phyloP scores from a whole-genome alignment of 2,329 filamentous ascomycete genomes.

The Coccinonectria pachysandricola region DNA sequence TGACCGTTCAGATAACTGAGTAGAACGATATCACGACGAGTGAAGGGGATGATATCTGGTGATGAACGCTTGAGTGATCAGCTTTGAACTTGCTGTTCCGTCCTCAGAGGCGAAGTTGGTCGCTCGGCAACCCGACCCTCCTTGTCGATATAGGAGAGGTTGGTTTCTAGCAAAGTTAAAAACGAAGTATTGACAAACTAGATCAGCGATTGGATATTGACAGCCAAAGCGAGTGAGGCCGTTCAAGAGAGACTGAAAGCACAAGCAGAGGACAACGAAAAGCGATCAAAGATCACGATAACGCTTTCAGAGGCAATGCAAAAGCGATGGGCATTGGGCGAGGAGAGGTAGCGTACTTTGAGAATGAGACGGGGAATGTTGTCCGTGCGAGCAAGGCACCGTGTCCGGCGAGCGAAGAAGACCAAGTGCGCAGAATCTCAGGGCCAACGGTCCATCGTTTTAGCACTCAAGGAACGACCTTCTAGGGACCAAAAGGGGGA shows the following conservation, averaged over 20 bases:
- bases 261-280: slow-evolving; percentile 11
- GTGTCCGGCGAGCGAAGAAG: slow-evolving; percentile 8
- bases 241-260: slow-evolving; percentile 16
- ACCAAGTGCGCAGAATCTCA: slow-evolving; percentile 6
- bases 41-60: slow-evolving; percentile 5
- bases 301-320: slow-evolving; percentile 15
- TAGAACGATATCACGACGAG: too few relatives aligned
- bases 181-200: too few relatives aligned
- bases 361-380: slow-evolving; percentile 4
- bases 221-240: slow-evolving; percentile 52
- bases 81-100: too few relatives aligned
- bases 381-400: slow-evolving; percentile 7
- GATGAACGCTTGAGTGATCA: too few relatives aligned
- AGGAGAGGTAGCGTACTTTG: slow-evolving; percentile 13
- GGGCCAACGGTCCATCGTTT: slow-evolving; percentile 17
- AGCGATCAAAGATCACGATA: slow-evolving; percentile 11
- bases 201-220: slow-evolving; percentile 30
- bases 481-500: slow-evolving; percentile 7
- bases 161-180: too few relatives aligned
- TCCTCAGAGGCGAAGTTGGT: slow-evolving; percentile 13
- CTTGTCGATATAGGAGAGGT: slow-evolving; percentile 16
- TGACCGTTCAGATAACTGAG: too few relatives aligned
- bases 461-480: slow-evolving; percentile 11
- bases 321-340: slow-evolving; percentile 17
- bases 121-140: slow-evolving; percentile 22